A percentile compares a stretch with the other conserved stretches of the same genome.
Evolutionary conservation across 2,329 filamentous ascomycete genomes (phyloP).

Genomic region (Aspergillus candidus): DNA sequence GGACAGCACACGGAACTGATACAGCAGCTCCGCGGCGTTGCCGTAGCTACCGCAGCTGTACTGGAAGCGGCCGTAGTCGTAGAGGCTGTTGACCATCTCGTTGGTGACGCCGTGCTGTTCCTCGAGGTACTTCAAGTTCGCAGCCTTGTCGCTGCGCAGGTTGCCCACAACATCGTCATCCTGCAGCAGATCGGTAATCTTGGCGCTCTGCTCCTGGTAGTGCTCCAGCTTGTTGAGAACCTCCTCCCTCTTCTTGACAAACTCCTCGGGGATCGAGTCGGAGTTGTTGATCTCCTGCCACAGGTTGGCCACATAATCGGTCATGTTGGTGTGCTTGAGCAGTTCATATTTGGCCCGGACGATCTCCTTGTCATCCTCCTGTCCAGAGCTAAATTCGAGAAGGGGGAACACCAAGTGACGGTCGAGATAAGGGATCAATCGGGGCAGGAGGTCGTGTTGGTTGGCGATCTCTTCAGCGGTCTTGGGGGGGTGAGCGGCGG

Average conservation of each 20-base stretch:
- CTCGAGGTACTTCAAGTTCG: conserved; percentile 97
- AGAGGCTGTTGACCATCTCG: conserved; percentile 93
- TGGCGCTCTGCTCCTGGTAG: conserved; percentile 79
- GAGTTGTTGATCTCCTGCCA: conserved; percentile 84
- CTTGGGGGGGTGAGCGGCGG: conserved; percentile 40
- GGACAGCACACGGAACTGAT: conserved; percentile 95
- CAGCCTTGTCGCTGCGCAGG: conserved; percentile 91
- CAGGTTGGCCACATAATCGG: conserved; percentile 88
- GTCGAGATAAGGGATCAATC: conserved; percentile 87
- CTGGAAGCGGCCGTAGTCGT: conserved; percentile 94
- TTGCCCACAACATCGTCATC: conserved; percentile 87
- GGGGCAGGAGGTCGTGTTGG: conserved; percentile 75
- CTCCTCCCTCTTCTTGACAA: conserved; percentile 80
- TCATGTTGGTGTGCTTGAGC: conserved; percentile 97
- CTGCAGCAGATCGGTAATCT: conserved; percentile 79
- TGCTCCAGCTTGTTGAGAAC: conserved; percentile 76
- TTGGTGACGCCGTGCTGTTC: conserved; percentile 90
- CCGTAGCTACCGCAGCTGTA: conserved; percentile 95
- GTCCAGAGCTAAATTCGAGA: conserved; percentile 80
- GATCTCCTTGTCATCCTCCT: conserved; percentile 72
- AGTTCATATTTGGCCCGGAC: conserved; percentile 86
- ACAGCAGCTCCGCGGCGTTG: conserved; percentile 84
- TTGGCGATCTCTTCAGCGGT: conserved; percentile 53
- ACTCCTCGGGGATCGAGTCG: conserved; percentile 73
- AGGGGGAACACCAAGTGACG: conserved; percentile 94